These are phyloP conservation scores for Diphasiastrum complanatum DNA, from an alignment of 83 land plant species.

Conservation along the genomic window DNA sequence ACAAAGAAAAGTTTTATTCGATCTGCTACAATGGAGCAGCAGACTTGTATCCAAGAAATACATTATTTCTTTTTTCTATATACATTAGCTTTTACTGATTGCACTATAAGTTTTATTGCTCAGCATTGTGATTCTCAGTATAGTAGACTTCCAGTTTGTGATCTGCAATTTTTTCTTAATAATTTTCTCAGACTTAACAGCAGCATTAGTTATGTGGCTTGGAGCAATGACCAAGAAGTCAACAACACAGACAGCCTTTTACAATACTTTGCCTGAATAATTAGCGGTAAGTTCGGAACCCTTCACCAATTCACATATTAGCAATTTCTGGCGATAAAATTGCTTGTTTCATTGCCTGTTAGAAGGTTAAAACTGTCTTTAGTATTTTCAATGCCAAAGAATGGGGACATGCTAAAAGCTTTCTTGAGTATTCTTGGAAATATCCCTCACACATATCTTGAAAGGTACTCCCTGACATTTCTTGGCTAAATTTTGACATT, in stretches of 20 bases:
- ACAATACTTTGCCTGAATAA: conserved; percentile 70
- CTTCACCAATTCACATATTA: conserved; percentile 4
- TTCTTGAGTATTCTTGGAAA: too few relatives aligned
- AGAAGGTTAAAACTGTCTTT: not conserved
- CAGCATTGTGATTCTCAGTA: too few relatives aligned
- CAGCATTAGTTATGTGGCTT: conserved; percentile 67
- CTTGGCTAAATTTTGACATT: too few relatives aligned
- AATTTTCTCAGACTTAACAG: conserved; percentile 59
- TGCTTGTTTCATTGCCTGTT: too few relatives aligned
- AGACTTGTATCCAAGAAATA: conserved; percentile 97
- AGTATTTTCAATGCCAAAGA: too few relatives aligned
- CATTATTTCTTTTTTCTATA: conserved; percentile 19
- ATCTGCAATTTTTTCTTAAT: conserved; percentile 15
- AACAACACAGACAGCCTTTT: conserved; percentile 46
- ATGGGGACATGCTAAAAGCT: too few relatives aligned
- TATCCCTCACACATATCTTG: too few relatives aligned
- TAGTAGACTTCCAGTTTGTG: not conserved
- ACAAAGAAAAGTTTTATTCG: conserved; percentile 64
- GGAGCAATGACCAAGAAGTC: conserved; percentile 66
- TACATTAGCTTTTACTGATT: not conserved
- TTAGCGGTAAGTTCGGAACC: conserved; percentile 66
- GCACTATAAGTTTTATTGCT: not conserved
- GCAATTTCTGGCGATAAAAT: too few relatives aligned
- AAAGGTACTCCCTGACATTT: too few relatives aligned
- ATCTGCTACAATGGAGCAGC: conserved; percentile 62